Conservation (phyloP, 1,284 basidiomycete genomes). For the Microbotryomycetes sp. region DNA sequence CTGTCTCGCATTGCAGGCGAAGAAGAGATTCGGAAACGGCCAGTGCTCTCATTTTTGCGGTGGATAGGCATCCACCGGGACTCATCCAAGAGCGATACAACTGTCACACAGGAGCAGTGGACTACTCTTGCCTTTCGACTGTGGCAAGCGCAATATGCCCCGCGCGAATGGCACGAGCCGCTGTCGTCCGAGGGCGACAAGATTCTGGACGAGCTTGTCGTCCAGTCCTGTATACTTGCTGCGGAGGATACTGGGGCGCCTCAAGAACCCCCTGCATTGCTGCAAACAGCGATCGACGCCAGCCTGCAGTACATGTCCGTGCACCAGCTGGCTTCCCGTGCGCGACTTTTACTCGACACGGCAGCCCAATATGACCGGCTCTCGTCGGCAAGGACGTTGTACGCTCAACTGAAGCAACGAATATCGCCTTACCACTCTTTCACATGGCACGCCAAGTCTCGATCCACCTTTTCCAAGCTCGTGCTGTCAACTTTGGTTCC, state of each 20-base stretch:
- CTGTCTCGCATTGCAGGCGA: constrained; percentile 12
- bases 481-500: neutral
- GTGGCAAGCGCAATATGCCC: neutral
- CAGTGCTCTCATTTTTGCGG: constrained; percentile 9
- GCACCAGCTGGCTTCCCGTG: constrained; percentile 4
- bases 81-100: neutral
- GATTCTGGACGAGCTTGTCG: neutral
- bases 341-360: constrained; percentile 10
- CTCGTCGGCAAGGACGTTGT: constrained; percentile 5
- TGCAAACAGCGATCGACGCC: constrained; percentile 1
- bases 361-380: constrained; percentile 6
- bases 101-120: neutral
- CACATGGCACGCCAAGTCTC: constrained; percentile 15
- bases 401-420: constrained; percentile 1
- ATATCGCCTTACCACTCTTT: constrained; percentile 2
- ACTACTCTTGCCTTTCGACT: neutral
- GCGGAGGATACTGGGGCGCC: neutral
- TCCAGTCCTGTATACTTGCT: neutral
- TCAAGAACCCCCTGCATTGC: neutral
- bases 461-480: constrained; percentile 7
- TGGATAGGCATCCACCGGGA: constrained; percentile 5
- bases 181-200: neutral
- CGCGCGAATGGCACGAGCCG: neutral
- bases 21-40: constrained; percentile 6
- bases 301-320: constrained; percentile 1